Evolutionary conservation across 2,329 filamentous ascomycete species (phyloP).

Genomic region (Seiridium cupressi): DNA sequence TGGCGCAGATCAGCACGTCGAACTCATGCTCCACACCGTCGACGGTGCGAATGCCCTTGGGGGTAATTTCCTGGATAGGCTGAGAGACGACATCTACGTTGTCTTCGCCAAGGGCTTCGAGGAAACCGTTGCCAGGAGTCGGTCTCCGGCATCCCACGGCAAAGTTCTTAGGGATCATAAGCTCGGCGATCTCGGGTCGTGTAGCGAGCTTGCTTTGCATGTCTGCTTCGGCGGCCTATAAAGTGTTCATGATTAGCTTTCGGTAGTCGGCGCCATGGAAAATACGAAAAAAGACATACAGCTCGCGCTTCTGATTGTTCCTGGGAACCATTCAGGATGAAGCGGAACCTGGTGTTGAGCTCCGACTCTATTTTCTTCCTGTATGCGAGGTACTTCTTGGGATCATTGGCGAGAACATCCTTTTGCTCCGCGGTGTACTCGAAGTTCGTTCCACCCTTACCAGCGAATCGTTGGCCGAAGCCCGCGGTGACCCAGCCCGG

Average conservation of each 20-base stretch:
- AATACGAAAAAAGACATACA: not conserved
- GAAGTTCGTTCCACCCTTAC: slow-evolving; percentile 44
- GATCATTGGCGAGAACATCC: slow-evolving; percentile 47
- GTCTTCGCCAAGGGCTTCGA: not conserved
- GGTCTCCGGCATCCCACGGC: not conserved
- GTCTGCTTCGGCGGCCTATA: slow-evolving; percentile 16
- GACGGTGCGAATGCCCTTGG: not conserved
- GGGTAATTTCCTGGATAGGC: not conserved
- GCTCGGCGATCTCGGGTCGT: slow-evolving; percentile 38
- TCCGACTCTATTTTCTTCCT: slow-evolving; percentile 46
- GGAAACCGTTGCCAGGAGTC: not conserved
- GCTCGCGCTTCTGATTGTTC: slow-evolving; percentile 39
- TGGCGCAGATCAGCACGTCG: slow-evolving; percentile 1
- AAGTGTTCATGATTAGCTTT: not conserved
- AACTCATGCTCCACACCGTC: not conserved
- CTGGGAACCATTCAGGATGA: slow-evolving; percentile 47
- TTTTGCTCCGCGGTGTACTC: slow-evolving; percentile 44
- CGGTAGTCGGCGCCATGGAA: not conserved
- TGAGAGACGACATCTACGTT: not conserved
- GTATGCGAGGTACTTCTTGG: slow-evolving; percentile 50
- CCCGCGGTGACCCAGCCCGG: slow-evolving; percentile 47
- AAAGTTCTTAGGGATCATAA: not conserved
- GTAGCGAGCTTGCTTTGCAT: slow-evolving; percentile 40
- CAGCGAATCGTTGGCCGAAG: slow-evolving; percentile 44
- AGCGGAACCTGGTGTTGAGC: slow-evolving; percentile 51